These are phyloP conservation scores for Heimioporus sp. DNA, from an alignment of 768 basidiomycete genomes.

Conservation along the genomic window DNA sequence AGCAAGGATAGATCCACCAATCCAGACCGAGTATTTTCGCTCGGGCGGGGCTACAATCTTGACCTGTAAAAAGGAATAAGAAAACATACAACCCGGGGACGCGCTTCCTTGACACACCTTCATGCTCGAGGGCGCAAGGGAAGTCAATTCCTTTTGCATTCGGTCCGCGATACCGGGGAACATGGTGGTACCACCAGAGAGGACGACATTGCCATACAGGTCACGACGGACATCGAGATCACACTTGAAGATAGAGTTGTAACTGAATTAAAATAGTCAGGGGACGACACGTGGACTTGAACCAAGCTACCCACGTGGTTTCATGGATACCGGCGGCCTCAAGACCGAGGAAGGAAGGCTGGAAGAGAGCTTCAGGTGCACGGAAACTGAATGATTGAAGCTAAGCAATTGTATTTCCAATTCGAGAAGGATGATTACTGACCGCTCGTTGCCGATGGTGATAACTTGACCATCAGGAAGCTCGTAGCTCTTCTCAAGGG, in stretches of 20 bases:
- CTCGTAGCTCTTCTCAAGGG: conserved; percentile 92
- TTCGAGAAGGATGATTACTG: conserved; percentile 5
- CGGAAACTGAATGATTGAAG: conserved; percentile 41
- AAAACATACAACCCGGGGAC: background rate
- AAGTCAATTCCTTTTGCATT: conserved; percentile 91
- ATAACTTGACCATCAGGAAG: conserved; percentile 93
- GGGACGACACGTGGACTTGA: background rate
- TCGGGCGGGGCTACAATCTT: conserved; percentile 94
- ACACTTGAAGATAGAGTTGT: conserved; percentile 63
- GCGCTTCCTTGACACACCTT: conserved; percentile 47
- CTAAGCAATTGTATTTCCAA: background rate
- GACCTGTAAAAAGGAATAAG: conserved; percentile 42
- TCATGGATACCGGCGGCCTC: conserved; percentile 86
- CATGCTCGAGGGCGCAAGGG: conserved; percentile 79
- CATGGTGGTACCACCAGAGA: conserved; percentile 89
- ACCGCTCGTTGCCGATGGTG: conserved; percentile 73
- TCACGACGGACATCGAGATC: conserved; percentile 62
- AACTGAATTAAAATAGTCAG: conserved; percentile 28
- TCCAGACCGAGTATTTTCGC: conserved; percentile 96
- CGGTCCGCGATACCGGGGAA: conserved; percentile 96
- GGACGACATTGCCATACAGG: conserved; percentile 36
- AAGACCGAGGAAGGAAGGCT: conserved; percentile 57
- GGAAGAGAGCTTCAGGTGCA: conserved; percentile 56
- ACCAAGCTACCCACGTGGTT: conserved; percentile 43
- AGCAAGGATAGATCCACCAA: conserved; percentile 83